These are phyloP conservation scores for Galerina sulciceps DNA, from an alignment of 768 basidiomycete species.

Conservation along the genomic window DNA sequence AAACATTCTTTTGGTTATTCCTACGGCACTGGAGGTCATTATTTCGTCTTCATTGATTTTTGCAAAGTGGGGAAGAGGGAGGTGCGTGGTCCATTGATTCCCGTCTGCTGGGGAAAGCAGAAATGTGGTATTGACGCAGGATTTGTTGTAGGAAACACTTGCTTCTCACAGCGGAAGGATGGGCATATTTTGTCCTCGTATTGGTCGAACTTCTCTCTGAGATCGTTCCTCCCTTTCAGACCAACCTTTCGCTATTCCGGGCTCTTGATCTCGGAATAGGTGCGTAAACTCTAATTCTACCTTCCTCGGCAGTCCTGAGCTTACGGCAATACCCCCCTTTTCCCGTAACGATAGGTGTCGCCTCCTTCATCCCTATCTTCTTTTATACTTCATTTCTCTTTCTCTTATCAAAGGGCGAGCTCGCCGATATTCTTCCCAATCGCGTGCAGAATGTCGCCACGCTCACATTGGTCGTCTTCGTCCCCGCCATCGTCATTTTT, in stretches of 20 bases:
- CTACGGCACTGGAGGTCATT: constrained; percentile 65
- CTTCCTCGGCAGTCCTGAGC: constrained; percentile 1
- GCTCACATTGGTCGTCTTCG: constrained; percentile 50
- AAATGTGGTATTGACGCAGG: background rate
- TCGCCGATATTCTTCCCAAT: constrained; percentile 56
- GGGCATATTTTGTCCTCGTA: constrained; percentile 60
- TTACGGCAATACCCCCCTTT: background rate
- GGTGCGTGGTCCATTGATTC: constrained; percentile 41
- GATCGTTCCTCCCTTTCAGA: constrained; percentile 53
- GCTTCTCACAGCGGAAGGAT: constrained; percentile 65
- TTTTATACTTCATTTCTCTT: constrained; percentile 67
- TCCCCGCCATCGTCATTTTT: constrained; percentile 56
- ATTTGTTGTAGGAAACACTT: constrained; percentile 49
- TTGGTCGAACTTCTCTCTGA: constrained; percentile 66
- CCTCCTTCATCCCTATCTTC: constrained; percentile 69
- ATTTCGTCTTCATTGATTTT: constrained; percentile 58
- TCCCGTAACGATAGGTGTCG: constrained; percentile 40
- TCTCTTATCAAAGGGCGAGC: constrained; percentile 54
- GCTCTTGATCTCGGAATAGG: constrained; percentile 64
- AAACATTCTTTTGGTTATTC: constrained; percentile 58
- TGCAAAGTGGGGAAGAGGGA: constrained; percentile 48
- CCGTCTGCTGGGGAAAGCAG: background rate
- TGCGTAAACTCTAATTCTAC: constrained; percentile 33
- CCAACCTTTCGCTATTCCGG: constrained; percentile 49
- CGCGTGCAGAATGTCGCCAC: constrained; percentile 49